Conservation (phyloP, 2,329 filamentous ascomycete species). For the Neonectria ditissima region DNA sequence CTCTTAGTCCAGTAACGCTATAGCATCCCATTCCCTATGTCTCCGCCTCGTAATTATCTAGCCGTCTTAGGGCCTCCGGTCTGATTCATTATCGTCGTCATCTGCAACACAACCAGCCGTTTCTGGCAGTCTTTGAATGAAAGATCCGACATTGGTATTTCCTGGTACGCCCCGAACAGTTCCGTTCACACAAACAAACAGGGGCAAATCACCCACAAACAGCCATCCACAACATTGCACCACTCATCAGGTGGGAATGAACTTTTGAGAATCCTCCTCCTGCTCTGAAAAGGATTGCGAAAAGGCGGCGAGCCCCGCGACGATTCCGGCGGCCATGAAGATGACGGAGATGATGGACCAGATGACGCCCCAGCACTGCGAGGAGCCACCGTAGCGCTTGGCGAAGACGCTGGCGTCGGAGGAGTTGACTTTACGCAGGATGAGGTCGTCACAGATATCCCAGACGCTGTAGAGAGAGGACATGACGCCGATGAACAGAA, state of each 20-base stretch:
- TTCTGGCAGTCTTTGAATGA: constrained; percentile 10
- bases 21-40: constrained; percentile 7
- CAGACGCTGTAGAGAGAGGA: constrained; percentile 83
- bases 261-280: constrained; percentile 74
- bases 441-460: constrained; percentile 88
- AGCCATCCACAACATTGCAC: background rate
- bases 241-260: constrained; percentile 64
- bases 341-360: constrained; percentile 79
- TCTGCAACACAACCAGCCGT: constrained; percentile 11
- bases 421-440: constrained; percentile 82
- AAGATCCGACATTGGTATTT: constrained; percentile 5
- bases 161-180: constrained; percentile 14
- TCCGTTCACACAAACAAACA: constrained; percentile 14
- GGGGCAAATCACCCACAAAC: constrained; percentile 9
- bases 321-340: constrained; percentile 79
- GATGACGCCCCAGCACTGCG: constrained; percentile 83
- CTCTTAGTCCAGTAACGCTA: constrained; percentile 20
- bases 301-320: constrained; percentile 83
- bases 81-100: constrained; percentile 36
- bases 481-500: constrained; percentile 87
- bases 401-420: constrained; percentile 85
- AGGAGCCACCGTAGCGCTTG: constrained; percentile 81
- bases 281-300: constrained; percentile 77
- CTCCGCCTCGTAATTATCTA: constrained; percentile 28
- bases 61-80: background rate